Percentiles rank a stretch among this genome's conserved stretches.
Evolutionary conservation across 1,139 yeast species (phyloP).

Genomic region (Eremothecium cymbalariae): DNA sequence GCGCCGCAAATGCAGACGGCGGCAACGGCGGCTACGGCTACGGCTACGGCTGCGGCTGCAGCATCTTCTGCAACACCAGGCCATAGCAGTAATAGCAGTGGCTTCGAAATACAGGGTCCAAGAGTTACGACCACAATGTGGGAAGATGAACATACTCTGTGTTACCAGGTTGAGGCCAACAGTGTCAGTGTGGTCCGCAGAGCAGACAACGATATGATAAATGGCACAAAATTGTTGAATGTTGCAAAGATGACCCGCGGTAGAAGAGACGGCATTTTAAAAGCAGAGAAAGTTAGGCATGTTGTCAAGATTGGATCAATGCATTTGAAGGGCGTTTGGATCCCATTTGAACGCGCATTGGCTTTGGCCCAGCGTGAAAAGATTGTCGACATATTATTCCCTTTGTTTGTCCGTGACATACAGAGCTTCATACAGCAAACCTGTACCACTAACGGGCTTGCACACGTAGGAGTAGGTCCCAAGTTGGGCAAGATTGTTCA

Average conservation of each 20-base stretch:
- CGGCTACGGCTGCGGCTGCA: not conserved
- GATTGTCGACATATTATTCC: constrained; percentile 77
- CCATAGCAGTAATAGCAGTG: constrained; percentile 1
- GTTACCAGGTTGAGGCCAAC: constrained; percentile 92
- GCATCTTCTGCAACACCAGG: not conserved
- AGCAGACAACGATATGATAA: constrained; percentile 88
- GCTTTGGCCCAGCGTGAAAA: constrained; percentile 88
- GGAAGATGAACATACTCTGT: constrained; percentile 93
- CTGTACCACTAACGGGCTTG: constrained; percentile 14
- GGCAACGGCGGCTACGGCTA: not conserved
- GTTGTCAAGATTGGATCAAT: constrained; percentile 95
- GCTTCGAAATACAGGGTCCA: constrained; percentile 36
- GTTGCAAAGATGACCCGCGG: constrained; percentile 97
- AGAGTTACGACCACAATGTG: constrained; percentile 91
- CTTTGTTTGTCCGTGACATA: constrained; percentile 81
- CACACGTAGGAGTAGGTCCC: constrained; percentile 2
- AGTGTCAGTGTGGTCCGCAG: constrained; percentile 87
- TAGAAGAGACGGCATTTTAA: constrained; percentile 85
- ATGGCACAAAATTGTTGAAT: constrained; percentile 85
- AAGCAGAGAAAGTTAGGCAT: constrained; percentile 79
- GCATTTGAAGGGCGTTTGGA: constrained; percentile 98
- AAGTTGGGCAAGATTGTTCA: constrained; percentile 4
- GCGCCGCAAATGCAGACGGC: not conserved
- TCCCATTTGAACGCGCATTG: constrained; percentile 87
- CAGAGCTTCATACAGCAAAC: constrained; percentile 51